phyloP scores from a whole-genome alignment of 2,329 filamentous ascomycete species.

The Hypomyces perniciosus region DNA sequence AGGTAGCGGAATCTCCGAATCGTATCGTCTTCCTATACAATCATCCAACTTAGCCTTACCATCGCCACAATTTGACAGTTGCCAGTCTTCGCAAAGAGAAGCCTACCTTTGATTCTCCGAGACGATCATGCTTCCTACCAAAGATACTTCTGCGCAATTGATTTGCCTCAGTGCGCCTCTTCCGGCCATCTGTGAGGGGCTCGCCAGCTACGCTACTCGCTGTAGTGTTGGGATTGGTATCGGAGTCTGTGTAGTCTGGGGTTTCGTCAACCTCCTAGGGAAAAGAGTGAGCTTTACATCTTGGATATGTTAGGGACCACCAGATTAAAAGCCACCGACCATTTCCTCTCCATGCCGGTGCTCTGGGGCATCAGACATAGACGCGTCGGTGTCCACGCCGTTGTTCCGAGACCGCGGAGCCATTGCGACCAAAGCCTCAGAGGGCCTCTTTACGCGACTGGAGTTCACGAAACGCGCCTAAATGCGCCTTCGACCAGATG shows the following conservation, averaged over 20 bases:
- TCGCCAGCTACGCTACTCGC: slow-evolving; percentile 86
- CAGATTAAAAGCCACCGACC: slow-evolving; percentile 31
- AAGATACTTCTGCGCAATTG: slow-evolving; percentile 88
- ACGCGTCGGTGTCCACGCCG: slow-evolving; percentile 54
- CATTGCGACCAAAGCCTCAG: slow-evolving; percentile 35
- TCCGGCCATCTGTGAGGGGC: slow-evolving; percentile 66
- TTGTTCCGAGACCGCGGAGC: slow-evolving; percentile 48
- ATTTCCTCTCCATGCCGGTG: slow-evolving; percentile 41
- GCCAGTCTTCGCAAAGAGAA: not conserved
- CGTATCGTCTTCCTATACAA: slow-evolving; percentile 77
- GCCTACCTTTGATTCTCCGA: slow-evolving; percentile 85
- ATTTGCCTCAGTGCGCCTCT: slow-evolving; percentile 78
- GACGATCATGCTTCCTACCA: slow-evolving; percentile 86
- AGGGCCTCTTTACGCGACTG: slow-evolving; percentile 49
- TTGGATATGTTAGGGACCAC: not conserved
- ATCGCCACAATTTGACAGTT: too few species aligned
- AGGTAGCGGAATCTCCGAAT: slow-evolving; percentile 92
- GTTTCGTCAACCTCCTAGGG: slow-evolving; percentile 58
- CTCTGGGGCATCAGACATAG: slow-evolving; percentile 56
- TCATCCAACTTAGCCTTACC: too few species aligned
- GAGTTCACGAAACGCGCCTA: slow-evolving; percentile 40
- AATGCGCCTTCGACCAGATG: slow-evolving; percentile 13
- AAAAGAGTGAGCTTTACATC: not conserved
- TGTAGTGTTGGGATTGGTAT: slow-evolving; percentile 62
- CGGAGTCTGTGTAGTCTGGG: slow-evolving; percentile 60